Evolutionary conservation across 495 filamentous ascomycete species (phyloP).

Genomic region (Parathielavia hyrcaniae): DNA sequence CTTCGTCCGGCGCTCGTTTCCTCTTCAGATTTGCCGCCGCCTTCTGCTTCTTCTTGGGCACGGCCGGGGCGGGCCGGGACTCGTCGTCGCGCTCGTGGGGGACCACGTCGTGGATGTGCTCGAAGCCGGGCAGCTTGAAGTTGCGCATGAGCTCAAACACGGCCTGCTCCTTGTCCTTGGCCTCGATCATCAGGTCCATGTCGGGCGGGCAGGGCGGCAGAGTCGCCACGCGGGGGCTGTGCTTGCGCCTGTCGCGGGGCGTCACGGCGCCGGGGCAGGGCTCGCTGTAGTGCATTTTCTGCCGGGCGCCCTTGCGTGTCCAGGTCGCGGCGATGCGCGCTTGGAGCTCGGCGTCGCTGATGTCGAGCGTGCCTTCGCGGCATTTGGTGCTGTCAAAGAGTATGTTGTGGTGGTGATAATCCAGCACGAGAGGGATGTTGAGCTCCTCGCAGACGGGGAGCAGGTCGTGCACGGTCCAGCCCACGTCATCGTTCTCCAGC

Average conservation of each 20-base stretch:
- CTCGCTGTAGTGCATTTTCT: conserved; percentile 96
- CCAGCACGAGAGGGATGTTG: conserved; percentile 86
- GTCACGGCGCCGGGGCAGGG: conserved; percentile 70
- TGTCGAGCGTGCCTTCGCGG: conserved; percentile 81
- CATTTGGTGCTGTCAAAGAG: conserved; percentile 65
- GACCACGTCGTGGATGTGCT: conserved; percentile 68
- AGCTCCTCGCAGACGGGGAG: conserved; percentile 88
- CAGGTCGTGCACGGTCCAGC: conserved; percentile 84
- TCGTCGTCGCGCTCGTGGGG: conserved; percentile 75
- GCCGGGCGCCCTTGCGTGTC: conserved; percentile 77
- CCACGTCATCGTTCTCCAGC: conserved; percentile 90
- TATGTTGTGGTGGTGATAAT: conserved; percentile 96
- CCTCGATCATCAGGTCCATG: conserved; percentile 98
- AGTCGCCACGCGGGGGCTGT: conserved; percentile 67
- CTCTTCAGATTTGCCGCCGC: conserved; percentile 20
- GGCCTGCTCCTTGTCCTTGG: conserved; percentile 96
- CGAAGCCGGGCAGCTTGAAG: conserved; percentile 72
- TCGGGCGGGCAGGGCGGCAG: conserved; percentile 73
- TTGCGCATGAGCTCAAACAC: conserved; percentile 90
- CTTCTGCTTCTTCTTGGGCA: conserved; percentile 45
- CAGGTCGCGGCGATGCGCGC: conserved; percentile 74
- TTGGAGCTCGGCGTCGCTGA: conserved; percentile 55
- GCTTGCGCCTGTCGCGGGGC: conserved; percentile 68
- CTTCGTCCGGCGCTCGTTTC: conserved; percentile 28
- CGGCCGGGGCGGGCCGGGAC: conserved; percentile 55